phyloP scores from a whole-genome alignment of 805 yeast species.

The Candida sphagnicola region DNA sequence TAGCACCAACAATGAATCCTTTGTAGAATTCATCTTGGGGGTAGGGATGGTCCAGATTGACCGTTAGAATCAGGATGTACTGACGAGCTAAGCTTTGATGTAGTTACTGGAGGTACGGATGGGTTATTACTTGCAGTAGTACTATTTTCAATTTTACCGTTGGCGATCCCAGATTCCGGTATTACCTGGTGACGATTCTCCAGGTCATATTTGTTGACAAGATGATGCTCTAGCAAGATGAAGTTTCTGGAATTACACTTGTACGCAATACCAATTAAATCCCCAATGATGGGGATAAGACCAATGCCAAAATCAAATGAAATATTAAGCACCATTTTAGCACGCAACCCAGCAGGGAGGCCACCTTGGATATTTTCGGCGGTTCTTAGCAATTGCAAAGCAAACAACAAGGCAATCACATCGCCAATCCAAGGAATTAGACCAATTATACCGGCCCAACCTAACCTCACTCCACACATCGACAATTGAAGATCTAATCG shows the following conservation, averaged over 20 bases:
- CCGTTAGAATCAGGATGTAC: no score
- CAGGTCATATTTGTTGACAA: slow-evolving; percentile 27
- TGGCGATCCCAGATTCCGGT: no score
- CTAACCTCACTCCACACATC: slow-evolving; percentile 35
- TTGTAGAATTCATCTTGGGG: no score
- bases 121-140: no score
- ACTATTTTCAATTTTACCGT: no score
- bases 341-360: slow-evolving; percentile 25
- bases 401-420: slow-evolving; percentile 24
- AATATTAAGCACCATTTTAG: slow-evolving; percentile 36
- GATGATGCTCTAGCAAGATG: slow-evolving; percentile 39
- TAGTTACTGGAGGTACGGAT: no score
- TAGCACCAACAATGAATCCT: no score
- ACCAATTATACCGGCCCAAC: slow-evolving; percentile 42
- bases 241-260: slow-evolving; percentile 77
- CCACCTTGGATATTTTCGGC: slow-evolving; percentile 37
- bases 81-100: no score
- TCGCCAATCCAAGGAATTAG: slow-evolving; percentile 42
- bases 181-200: slow-evolving; percentile 2
- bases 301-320: slow-evolving; percentile 38
- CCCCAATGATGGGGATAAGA: slow-evolving; percentile 72
- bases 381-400: slow-evolving; percentile 25
- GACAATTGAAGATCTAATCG: slow-evolving; percentile 37
- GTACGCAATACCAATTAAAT: slow-evolving; percentile 63
- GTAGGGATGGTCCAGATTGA: no score